Conservation (phyloP, 2,329 filamentous ascomycete genomes). For the Fusarium aywerte region DNA sequence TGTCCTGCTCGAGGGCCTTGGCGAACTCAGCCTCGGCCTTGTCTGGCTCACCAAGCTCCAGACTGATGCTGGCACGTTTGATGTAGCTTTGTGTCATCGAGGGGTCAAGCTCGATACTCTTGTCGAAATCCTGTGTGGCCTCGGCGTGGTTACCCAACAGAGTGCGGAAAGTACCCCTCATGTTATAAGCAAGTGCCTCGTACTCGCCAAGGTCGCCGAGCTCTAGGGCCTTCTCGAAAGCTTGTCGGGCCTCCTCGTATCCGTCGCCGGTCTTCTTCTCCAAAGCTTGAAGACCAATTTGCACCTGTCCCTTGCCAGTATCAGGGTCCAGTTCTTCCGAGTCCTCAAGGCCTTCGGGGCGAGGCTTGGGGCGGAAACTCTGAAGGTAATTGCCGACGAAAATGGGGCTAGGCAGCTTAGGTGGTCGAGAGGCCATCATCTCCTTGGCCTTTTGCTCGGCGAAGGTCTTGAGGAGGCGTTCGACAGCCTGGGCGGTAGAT, state of each 20-base stretch:
- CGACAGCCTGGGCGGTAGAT: slow-evolving; percentile 86
- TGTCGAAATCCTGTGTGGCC: slow-evolving; percentile 86
- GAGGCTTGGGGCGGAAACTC: slow-evolving; percentile 88
- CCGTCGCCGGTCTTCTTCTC: slow-evolving; percentile 88
- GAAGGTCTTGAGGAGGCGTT: slow-evolving; percentile 94
- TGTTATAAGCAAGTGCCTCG: slow-evolving; percentile 94
- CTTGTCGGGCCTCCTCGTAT: slow-evolving; percentile 86
- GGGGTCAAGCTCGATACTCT: slow-evolving; percentile 90
- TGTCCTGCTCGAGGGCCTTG: slow-evolving; percentile 84
- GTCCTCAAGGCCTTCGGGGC: slow-evolving; percentile 85
- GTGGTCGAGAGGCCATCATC: slow-evolving; percentile 84
- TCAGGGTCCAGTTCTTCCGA: slow-evolving; percentile 79
- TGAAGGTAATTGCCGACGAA: slow-evolving; percentile 99
- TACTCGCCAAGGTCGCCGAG: slow-evolving; percentile 81
- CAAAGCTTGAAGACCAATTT: slow-evolving; percentile 83
- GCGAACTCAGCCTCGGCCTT: slow-evolving; percentile 89
- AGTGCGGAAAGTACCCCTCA: slow-evolving; percentile 95
- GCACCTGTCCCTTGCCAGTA: slow-evolving; percentile 85
- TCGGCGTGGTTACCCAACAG: slow-evolving; percentile 87
- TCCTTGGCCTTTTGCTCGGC: slow-evolving; percentile 93
- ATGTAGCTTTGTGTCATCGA: slow-evolving; percentile 95
- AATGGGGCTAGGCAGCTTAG: slow-evolving; percentile 92
- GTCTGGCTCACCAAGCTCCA: slow-evolving; percentile 90
- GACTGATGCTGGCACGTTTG: slow-evolving; percentile 97
- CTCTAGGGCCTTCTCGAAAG: slow-evolving; percentile 90